Evolutionary conservation across 306 rosid genomes (phyloP).

Genomic region (Acacia confusa): DNA sequence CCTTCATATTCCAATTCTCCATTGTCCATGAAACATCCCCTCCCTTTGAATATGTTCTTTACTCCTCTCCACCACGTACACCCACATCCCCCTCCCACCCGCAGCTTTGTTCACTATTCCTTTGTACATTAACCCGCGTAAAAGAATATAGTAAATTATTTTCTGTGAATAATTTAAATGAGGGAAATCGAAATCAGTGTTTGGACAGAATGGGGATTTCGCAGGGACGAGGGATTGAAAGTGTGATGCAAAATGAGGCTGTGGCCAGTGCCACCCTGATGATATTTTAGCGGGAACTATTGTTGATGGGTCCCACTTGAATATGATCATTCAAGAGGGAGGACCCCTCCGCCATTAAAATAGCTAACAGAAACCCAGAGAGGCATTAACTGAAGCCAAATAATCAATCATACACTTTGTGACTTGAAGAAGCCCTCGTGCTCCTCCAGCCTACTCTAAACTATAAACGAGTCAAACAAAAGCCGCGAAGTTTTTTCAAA

Average conservation of each 20-base stretch:
- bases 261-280: background rate
- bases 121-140: too few relatives aligned
- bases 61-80: background rate
- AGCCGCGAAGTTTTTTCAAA: background rate
- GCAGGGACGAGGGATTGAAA: too few relatives aligned
- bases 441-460: constrained; percentile 19
- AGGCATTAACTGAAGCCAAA: constrained; percentile 10
- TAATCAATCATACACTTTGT: constrained; percentile 14
- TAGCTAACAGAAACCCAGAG: constrained; percentile 4
- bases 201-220: background rate
- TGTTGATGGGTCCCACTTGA: constrained; percentile 10
- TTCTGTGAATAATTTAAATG: background rate
- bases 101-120: background rate
- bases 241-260: background rate
- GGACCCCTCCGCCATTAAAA: background rate
- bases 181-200: background rate
- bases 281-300: constrained; percentile 8
- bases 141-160: too few relatives aligned
- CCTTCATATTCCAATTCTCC: constrained; percentile 33
- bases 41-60: constrained; percentile 37
- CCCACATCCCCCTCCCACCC: background rate
- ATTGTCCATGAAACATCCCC: constrained; percentile 20
- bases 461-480: constrained; percentile 29
- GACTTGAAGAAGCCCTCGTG: constrained; percentile 29
- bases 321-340: constrained; percentile 5